Percentiles rank a stretch among this genome's conserved stretches.
These are phyloP conservation scores for Gillenia trifoliata DNA, from an alignment of 306 rosid species.

Conservation along the genomic window DNA sequence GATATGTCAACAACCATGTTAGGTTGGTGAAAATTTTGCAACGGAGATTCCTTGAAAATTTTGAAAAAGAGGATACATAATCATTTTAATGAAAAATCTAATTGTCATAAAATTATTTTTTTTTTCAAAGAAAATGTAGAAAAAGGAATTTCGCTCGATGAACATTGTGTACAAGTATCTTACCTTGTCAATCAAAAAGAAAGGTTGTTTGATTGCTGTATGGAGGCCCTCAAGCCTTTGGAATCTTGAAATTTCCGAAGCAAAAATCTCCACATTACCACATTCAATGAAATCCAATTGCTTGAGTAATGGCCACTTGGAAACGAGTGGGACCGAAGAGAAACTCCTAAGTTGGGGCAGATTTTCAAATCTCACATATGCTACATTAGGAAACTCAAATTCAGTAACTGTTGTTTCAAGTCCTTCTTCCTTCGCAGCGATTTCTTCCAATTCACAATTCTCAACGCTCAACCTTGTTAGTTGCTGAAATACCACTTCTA, in stretches of 20 bases:
- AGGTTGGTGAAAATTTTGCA: too few species aligned
- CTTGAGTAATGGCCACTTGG: constrained; percentile 17
- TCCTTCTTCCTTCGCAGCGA: constrained; percentile 13
- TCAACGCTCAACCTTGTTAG: constrained; percentile 13
- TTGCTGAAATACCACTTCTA: neutral
- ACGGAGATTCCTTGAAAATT: too few species aligned
- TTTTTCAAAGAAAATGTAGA: too few species aligned
- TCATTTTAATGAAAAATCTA: too few species aligned
- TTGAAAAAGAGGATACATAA: too few species aligned
- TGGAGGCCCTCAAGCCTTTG: neutral
- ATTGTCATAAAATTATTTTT: too few species aligned
- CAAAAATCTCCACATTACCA: neutral
- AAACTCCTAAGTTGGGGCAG: constrained; percentile 1
- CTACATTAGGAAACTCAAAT: constrained; percentile 5
- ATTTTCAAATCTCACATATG: neutral
- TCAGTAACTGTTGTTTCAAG: neutral
- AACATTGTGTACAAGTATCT: neutral
- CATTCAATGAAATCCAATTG: accelerated
- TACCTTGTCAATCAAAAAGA: constrained; percentile 8
- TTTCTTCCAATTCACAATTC: constrained; percentile 22
- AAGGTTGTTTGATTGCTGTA: neutral
- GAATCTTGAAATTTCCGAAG: neutral
- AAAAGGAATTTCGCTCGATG: too few species aligned
- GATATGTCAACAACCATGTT: too few species aligned
- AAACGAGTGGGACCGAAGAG: neutral